Evolutionary conservation across 2,329 filamentous ascomycete genomes (phyloP), one percentile per base, ranked within the genome.

Genomic region (Ophiostoma himal-ulmi): DNA sequence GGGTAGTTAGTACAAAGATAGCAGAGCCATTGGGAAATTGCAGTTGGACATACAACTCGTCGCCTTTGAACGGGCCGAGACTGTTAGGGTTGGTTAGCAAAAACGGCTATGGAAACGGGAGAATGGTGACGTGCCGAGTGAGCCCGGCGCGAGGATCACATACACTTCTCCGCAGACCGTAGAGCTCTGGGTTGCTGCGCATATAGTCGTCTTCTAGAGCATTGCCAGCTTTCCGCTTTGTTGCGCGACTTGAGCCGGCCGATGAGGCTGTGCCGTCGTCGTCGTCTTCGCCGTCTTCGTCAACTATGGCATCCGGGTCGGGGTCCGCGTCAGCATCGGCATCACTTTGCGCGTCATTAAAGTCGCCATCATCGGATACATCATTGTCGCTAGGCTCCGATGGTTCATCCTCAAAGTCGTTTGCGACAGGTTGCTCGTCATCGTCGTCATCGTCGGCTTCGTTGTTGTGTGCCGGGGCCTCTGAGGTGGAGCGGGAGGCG

Each of bases 101-200:
- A 20, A 26, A 37, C 14, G 26, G 39, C 1, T n/a, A 20, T 5
- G 44, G 22, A 5, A 14, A 64, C 17, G 44, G 62, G 14, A 20
- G 22, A 22, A 8, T 6, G 48, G n/a, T 7, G 26, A 11, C 52
- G 22, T 13, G n/a, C 14, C 20, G 14, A 20, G 20, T 20, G 30
- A 14, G 14, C 68, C 36, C 44, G 39, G 70, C 64, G 41, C 70
- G 68, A 74, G 68, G 57, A 36, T 39, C 67, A 68, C 91, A 73
- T 89, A 95, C 94, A 83, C 95, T 99, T 82, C 95, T 88, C 75
- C 95, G 89, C 75, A 99, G 84, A 67, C 95, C 95, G 82, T 98
- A 99, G 10, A 99, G 84, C 81, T 97, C 93, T 64, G 95, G 95
- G 77, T 99, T 96, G 77, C 92, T 91, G 76, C 90, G 86, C 76